Evolutionary conservation across 1,139 yeast genomes (phyloP).

Genomic region (Hyphopichia fennica): DNA sequence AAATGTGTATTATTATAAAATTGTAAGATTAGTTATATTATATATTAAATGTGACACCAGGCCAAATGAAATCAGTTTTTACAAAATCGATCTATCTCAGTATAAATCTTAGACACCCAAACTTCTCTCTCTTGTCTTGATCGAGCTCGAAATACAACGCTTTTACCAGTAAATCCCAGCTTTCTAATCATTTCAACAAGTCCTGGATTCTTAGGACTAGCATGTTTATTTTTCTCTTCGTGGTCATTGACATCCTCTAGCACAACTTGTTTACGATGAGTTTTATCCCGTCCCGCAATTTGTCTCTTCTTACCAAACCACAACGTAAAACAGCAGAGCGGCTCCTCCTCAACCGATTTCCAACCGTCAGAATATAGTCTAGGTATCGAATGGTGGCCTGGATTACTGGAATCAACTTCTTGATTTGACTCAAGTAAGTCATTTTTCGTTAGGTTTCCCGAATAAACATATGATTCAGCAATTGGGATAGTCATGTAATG

Average conservation of each 20-base stretch:
- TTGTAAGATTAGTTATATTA: background rate
- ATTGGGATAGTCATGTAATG: conserved; percentile 62
- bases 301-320: conserved; percentile 76
- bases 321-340: conserved; percentile 70
- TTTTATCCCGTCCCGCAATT: conserved; percentile 21
- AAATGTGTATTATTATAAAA: no score
- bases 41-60: no score
- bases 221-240: conserved; percentile 8
- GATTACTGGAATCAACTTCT: conserved; percentile 46
- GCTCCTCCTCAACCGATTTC: conserved; percentile 76
- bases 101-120: conserved; percentile 70
- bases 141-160: conserved; percentile 75
- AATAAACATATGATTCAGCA: conserved; percentile 68
- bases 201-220: conserved; percentile 39
- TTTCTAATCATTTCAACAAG: conserved; percentile 44
- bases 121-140: conserved; percentile 80
- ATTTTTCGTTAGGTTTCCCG: conserved; percentile 60
- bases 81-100: conserved; percentile 62
- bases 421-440: conserved; percentile 55
- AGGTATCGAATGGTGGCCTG: conserved; percentile 63
- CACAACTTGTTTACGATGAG: conserved; percentile 7
- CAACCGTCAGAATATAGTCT: conserved; percentile 80
- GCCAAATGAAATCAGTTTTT: conserved; percentile 4
- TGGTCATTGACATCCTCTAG: conserved; percentile 4
- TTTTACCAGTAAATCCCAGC: conserved; percentile 67